These are phyloP conservation scores for Astrephomene gubernaculifera DNA, from an alignment of 139 green algal genomes.

Conservation along the genomic window DNA sequence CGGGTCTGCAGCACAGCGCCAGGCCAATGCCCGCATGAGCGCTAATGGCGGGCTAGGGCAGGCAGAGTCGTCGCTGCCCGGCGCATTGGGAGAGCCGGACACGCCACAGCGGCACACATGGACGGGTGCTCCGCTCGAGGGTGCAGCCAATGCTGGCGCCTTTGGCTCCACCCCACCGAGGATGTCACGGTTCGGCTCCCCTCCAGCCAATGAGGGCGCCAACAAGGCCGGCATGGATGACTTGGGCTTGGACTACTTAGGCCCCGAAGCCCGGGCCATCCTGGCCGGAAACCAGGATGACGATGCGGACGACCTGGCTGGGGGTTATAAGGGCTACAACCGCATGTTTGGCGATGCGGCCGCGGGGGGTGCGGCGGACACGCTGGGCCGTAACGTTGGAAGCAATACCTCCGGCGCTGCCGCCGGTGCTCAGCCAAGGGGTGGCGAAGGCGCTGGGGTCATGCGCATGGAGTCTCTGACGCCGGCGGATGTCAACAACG, in stretches of 20 bases:
- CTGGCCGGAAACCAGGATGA: no score
- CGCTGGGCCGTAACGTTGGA: not conserved
- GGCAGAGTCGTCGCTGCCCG: not conserved
- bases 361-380: not conserved
- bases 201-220: no score
- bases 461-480: not conserved
- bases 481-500: not conserved
- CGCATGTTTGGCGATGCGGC: slow-evolving; percentile 1
- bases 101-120: slow-evolving; percentile 2
- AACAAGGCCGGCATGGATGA: no score
- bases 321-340: slow-evolving; percentile 17
- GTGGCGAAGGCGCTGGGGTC: not conserved
- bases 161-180: no score
- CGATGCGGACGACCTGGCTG: not conserved
- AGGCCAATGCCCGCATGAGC: slow-evolving; percentile 27
- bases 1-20: not conserved
- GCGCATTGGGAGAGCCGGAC: not conserved
- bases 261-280: no score
- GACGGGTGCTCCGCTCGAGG: slow-evolving; percentile 9
- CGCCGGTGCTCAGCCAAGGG: not conserved
- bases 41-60: not conserved
- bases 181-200: no score
- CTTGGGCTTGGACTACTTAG: no score
- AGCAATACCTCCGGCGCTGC: not conserved
- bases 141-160: no score